Percentiles rank a stretch among this genome's conserved stretches.
Conservation (phyloP, 2,329 filamentous ascomycete genomes). For the Leptographium flavum region DNA sequence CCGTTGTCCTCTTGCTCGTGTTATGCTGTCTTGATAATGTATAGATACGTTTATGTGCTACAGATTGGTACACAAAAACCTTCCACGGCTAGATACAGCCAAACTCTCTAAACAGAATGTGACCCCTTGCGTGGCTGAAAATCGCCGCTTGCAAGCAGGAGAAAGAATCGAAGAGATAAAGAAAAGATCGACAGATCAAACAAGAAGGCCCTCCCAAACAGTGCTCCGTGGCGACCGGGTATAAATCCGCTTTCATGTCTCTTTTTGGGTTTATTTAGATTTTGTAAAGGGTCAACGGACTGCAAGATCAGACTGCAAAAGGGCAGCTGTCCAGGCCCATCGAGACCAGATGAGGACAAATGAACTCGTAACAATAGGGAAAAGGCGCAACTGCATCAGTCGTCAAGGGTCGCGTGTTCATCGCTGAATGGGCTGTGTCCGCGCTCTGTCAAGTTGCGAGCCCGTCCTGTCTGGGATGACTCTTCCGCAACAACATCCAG, state of each 20-base stretch:
- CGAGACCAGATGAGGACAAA: background rate
- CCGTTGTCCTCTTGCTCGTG: too few species aligned
- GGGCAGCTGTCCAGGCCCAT: too few species aligned
- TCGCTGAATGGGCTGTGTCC: conserved; percentile 41
- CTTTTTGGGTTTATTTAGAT: background rate
- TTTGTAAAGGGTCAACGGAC: background rate
- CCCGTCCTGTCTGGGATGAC: conserved; percentile 25
- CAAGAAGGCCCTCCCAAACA: background rate
- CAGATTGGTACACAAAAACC: too few species aligned
- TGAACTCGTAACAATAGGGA: background rate
- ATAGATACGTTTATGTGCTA: too few species aligned
- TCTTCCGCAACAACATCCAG: conserved; percentile 44
- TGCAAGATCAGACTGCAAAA: background rate
- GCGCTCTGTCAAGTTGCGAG: conserved; percentile 17
- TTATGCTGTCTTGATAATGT: too few species aligned
- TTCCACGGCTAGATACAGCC: too few species aligned
- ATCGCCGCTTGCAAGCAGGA: too few species aligned
- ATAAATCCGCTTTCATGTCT: background rate
- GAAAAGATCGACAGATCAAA: background rate
- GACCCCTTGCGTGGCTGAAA: too few species aligned
- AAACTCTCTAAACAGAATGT: too few species aligned
- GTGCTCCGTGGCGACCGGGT: background rate
- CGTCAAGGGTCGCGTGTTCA: conserved; percentile 40
- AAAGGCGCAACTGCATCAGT: conserved; percentile 8
- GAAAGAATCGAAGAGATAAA: background rate